These are phyloP conservation scores for Cryphonectria naterciae DNA, from an alignment of 2,329 filamentous ascomycete species.

Conservation along the genomic window DNA sequence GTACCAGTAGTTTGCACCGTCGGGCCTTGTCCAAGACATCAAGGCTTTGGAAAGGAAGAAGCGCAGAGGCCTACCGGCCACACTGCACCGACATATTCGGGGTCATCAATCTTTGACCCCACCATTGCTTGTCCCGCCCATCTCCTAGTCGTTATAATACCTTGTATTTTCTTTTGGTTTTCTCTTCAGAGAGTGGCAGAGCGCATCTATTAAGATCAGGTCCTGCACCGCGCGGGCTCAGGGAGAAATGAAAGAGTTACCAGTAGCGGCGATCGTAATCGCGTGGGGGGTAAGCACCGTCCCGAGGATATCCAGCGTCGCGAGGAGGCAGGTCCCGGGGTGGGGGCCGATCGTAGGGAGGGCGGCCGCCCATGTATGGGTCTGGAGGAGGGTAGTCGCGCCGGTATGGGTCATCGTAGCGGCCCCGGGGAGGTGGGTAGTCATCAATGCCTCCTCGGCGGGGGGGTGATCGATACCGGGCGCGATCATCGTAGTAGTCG, in stretches of 20 bases:
- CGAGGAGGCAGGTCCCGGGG: slow-evolving; percentile 55
- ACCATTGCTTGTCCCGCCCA: slow-evolving; percentile 18
- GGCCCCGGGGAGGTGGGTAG: slow-evolving; percentile 68
- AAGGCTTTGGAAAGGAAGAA: not conserved
- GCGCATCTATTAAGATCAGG: slow-evolving; percentile 30
- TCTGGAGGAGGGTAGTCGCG: slow-evolving; percentile 68
- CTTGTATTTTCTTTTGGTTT: not conserved
- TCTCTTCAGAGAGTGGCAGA: slow-evolving; percentile 6
- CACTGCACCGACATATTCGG: slow-evolving; percentile 13
- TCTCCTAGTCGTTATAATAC: slow-evolving; percentile 21
- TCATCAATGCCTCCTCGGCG: slow-evolving; percentile 77
- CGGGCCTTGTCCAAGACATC: not conserved
- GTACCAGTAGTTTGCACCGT: not conserved
- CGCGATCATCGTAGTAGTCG: slow-evolving; percentile 84
- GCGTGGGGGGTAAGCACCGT: slow-evolving; percentile 53
- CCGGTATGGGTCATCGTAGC: slow-evolving; percentile 79
- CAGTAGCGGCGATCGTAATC: slow-evolving; percentile 55
- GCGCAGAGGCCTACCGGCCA: not conserved
- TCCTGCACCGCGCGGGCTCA: slow-evolving; percentile 31
- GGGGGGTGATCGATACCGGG: slow-evolving; percentile 79
- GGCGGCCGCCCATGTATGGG: slow-evolving; percentile 61
- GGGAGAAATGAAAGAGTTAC: slow-evolving; percentile 39
- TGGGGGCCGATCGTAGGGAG: slow-evolving; percentile 59
- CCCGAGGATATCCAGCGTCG: slow-evolving; percentile 53
- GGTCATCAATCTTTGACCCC: not conserved